Evolutionary conservation across 1,139 yeast species (phyloP).

Genomic region (Pichia sp.): DNA sequence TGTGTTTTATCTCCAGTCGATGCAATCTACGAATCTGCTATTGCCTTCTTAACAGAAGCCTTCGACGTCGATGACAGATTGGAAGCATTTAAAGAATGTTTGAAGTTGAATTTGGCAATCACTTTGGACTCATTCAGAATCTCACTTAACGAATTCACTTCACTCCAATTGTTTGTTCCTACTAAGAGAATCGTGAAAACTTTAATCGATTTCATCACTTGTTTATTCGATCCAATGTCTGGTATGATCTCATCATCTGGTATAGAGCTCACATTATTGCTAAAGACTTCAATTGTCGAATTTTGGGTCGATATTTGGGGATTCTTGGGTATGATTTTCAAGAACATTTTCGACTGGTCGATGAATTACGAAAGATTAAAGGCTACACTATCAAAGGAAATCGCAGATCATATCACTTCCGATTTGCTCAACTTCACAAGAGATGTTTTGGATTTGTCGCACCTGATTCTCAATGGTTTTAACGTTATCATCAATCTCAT

Average conservation of each 20-base stretch:
- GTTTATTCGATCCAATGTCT: conserved; percentile 63
- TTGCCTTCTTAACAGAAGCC: conserved; percentile 71
- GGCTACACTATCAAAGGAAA: conserved; percentile 17
- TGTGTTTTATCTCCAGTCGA: conserved; percentile 59
- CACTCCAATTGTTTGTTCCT: conserved; percentile 41
- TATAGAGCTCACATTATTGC: conserved; percentile 22
- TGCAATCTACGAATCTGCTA: conserved; percentile 60
- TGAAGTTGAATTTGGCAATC: conserved; percentile 42
- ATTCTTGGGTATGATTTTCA: conserved; percentile 67
- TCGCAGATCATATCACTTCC: conserved; percentile 23
- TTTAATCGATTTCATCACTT: conserved; percentile 67
- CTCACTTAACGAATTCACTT: conserved; percentile 19
- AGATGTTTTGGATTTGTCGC: conserved; percentile 81
- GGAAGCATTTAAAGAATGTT: conserved; percentile 58
- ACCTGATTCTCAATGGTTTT: conserved; percentile 62
- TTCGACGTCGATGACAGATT: conserved; percentile 72
- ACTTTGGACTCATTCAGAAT: conserved; percentile 19
- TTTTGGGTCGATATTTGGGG: conserved; percentile 75
- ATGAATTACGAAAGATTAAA: conserved; percentile 28
- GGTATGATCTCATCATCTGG: conserved; percentile 45
- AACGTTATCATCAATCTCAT: conserved; percentile 48
- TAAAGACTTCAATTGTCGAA: conserved; percentile 27
- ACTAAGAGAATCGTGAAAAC: conserved; percentile 63
- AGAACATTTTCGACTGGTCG: conserved; percentile 67
- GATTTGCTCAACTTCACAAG: conserved; percentile 56